Base-by-base conservation (phyloP, 1,284 basidiomycete genomes). In the Apiotrichum sp. region DNA sequence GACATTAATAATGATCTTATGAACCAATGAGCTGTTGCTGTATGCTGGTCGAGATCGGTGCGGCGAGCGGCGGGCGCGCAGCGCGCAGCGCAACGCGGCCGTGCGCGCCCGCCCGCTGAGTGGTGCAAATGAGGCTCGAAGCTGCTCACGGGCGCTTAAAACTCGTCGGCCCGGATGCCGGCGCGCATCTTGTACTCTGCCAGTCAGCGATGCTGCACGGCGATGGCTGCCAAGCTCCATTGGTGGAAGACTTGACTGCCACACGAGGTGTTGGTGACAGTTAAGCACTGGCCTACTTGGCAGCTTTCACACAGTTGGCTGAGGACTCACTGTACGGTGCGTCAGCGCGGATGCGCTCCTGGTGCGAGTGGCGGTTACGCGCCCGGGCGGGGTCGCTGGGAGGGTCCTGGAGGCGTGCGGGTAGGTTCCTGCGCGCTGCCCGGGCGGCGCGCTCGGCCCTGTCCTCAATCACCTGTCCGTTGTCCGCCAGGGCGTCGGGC, bases 321-420 rank as follows among this genome's bases (percentile, higher is more conserved):
- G 5, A 1, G 11, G 5, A 73, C 74, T 68, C 62, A 76, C 74
- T 76, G 59, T 76, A 76, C 14, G 74, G 73, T n/a, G 71, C 64
- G 35, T 70, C 69, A 9, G 68, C 58, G 39, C 68, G 66, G 51
- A 70, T 52, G 29, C 72, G 66, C 57, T 76, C 73, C 47, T 70
- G 65, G 0, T 39, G 46, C 34, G 41, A 31, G 50, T 52, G 46
- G 42, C 40, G 14, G 47, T 40, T 38, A 10, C 14, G 29, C 36
- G 36, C 8, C 3, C 4, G 31, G 4, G 33, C 6, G 40, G 10
- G 44, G 67, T 62, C 14, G 67, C 66, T 41, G 61, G 59, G 7
- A 16, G 7, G 7, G 5, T 38, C 39, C 16, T 10, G 8, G 35
- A 56, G 32, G n/a, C 58, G 54, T 14, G 29, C 36, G 2, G 56